Evolutionary conservation across 495 filamentous ascomycete species (phyloP).

Genomic region (Parmelia sp.): DNA sequence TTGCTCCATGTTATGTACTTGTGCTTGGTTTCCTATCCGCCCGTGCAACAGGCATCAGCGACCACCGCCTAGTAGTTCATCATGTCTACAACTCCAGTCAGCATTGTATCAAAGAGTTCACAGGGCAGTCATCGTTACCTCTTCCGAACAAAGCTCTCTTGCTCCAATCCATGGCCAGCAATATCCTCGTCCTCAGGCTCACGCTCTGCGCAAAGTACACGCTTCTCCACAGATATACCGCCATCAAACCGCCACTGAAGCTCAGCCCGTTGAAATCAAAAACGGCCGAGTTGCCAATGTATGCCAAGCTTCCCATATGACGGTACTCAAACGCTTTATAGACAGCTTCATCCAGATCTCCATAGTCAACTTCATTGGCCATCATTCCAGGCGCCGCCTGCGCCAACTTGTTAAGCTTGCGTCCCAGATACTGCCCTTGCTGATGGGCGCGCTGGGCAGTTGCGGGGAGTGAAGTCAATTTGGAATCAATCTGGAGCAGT

Average conservation of each 20-base stretch:
- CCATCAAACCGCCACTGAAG: conserved; percentile 78
- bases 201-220: conserved; percentile 99
- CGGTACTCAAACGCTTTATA: conserved; percentile 96
- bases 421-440: conserved; percentile 88
- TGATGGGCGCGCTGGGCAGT: conserved; percentile 97
- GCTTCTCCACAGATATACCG: conserved; percentile 93
- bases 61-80: conserved; percentile 32
- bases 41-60: neutral
- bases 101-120: neutral
- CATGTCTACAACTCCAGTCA: conserved; percentile 28
- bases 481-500: conserved; percentile 81
- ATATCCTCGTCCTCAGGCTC: conserved; percentile 76
- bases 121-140: conserved; percentile 49
- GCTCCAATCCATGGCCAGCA: conserved; percentile 97
- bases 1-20: neutral
- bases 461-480: conserved; percentile 77
- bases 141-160: conserved; percentile 93
- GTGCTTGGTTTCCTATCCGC: neutral
- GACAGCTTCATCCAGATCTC: conserved; percentile 85
- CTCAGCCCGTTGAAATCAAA: conserved; percentile 81
- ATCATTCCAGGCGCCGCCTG: conserved; percentile 66
- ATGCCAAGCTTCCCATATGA: conserved; percentile 87
- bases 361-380: conserved; percentile 75
- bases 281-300: conserved; percentile 92
- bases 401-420: conserved; percentile 90